A percentile compares a stretch with the other conserved stretches of the same genome.
These are phyloP conservation scores for Vanilla planifolia DNA, from an alignment of 106 monocot genomes.

Conservation along the genomic window DNA sequence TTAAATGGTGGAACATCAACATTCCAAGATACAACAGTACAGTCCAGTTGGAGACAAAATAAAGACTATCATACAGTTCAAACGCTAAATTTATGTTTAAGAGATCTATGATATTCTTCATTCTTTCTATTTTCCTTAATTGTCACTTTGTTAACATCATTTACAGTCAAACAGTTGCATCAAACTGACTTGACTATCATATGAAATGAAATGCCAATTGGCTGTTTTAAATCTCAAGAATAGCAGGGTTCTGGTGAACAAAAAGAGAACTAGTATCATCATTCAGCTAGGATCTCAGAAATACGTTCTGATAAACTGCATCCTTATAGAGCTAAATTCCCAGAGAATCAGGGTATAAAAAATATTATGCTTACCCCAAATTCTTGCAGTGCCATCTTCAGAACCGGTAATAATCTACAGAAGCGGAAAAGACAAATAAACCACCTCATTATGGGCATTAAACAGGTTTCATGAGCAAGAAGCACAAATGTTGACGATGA, in stretches of 20 bases:
- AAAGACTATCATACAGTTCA: background rate
- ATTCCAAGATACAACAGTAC: too few relatives aligned
- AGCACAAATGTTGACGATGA: background rate
- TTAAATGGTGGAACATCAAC: too few relatives aligned
- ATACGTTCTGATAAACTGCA: background rate
- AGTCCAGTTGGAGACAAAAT: background rate
- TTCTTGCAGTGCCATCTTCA: constrained; percentile 81
- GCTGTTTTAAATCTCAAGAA: background rate
- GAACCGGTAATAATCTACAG: constrained; percentile 86
- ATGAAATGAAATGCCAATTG: background rate
- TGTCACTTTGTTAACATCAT: too few relatives aligned
- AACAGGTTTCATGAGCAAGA: background rate
- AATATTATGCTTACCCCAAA: constrained; percentile 69
- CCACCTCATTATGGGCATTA: background rate
- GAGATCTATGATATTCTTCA: too few relatives aligned
- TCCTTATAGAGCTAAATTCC: background rate
- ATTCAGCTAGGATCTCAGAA: background rate
- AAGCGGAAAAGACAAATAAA: constrained; percentile 16
- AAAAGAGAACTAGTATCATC: background rate
- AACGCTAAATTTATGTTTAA: background rate
- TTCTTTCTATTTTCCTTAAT: too few relatives aligned
- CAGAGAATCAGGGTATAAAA: background rate
- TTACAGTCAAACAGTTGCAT: too few relatives aligned
- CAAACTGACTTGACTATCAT: too few relatives aligned
- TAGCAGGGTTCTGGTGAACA: background rate